Evolutionary conservation across 139 green algal genomes (phyloP).

Genomic region (Tetratostichococcus sp.): DNA sequence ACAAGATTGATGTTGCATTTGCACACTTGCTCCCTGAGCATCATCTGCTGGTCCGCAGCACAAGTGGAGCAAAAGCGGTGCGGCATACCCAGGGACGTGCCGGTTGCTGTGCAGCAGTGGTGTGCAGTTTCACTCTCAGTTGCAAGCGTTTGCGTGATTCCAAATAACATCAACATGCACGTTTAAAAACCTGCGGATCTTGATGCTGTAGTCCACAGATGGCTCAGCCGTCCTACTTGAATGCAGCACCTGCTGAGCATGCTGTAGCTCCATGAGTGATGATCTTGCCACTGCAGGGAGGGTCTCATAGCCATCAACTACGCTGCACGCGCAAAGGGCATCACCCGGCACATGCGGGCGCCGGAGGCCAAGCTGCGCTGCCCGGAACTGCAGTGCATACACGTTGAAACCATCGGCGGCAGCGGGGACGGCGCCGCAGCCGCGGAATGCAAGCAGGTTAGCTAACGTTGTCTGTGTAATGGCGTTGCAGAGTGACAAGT

Average conservation of each 20-base stretch:
- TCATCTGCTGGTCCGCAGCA: slow-evolving; percentile 24
- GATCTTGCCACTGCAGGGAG: too few relatives aligned
- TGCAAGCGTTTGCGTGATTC: neutral
- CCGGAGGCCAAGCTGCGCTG: slow-evolving; percentile 64
- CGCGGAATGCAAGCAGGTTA: neutral
- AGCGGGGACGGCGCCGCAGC: neutral
- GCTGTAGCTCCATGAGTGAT: too few relatives aligned
- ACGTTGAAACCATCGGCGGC: slow-evolving; percentile 84
- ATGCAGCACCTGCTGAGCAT: too few relatives aligned
- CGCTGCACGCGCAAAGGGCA: slow-evolving; percentile 62
- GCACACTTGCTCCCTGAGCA: too few relatives aligned
- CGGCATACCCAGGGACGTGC: slow-evolving; percentile 53
- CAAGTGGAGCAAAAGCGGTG: slow-evolving; percentile 77
- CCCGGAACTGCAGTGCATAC: slow-evolving; percentile 73
- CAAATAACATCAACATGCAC: neutral
- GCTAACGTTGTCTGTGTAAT: too few relatives aligned
- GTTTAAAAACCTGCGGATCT: too few relatives aligned
- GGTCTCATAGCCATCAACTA: slow-evolving; percentile 90
- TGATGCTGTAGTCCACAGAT: neutral
- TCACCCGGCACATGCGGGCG: slow-evolving; percentile 77
- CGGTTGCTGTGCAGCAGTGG: slow-evolving; percentile 88
- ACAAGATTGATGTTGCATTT: too few relatives aligned
- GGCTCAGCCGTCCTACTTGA: too few relatives aligned
- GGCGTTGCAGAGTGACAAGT: too few relatives aligned
- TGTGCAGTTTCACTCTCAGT: slow-evolving; percentile 26